phyloP scores from a whole-genome alignment of 768 basidiomycete genomes.

The Leccinum truebloodii region DNA sequence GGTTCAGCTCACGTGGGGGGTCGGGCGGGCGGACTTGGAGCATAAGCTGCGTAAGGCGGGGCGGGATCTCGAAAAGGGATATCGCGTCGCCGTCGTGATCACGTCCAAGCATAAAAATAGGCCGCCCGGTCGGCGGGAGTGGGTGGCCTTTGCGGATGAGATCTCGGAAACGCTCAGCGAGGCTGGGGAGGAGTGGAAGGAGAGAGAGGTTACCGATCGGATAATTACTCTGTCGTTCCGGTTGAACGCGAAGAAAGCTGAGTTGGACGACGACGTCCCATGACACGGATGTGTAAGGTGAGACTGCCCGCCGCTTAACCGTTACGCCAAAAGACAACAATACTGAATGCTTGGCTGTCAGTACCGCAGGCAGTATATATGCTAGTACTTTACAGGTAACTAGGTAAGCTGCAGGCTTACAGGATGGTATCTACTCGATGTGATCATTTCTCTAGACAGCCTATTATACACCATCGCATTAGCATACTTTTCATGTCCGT shows the following conservation, averaged over 20 bases:
- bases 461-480: conserved; percentile 24
- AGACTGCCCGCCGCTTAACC: too few relatives aligned
- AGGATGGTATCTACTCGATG: too few relatives aligned
- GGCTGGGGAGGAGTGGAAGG: conserved; percentile 55
- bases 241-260: conserved; percentile 19
- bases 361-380: too few relatives aligned
- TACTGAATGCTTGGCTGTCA: too few relatives aligned
- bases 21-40: conserved; percentile 55
- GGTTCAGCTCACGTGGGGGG: conserved; percentile 71
- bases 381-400: too few relatives aligned
- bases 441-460: background rate
- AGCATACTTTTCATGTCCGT: conserved; percentile 30
- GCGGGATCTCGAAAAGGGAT: conserved; percentile 60
- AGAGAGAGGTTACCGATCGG: conserved; percentile 39
- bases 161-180: conserved; percentile 46
- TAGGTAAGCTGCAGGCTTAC: too few relatives aligned
- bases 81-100: conserved; percentile 57
- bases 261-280: background rate
- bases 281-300: background rate
- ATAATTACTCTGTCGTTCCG: conserved; percentile 46
- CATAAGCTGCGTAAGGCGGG: conserved; percentile 65
- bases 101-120: conserved; percentile 47
- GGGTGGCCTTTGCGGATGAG: conserved; percentile 46
- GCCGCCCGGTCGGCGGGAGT: conserved; percentile 38
- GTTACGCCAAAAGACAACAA: too few relatives aligned